Evolutionary conservation across 2,329 filamentous ascomycete species (phyloP).

Genomic region (Fusarium caatingaense): DNA sequence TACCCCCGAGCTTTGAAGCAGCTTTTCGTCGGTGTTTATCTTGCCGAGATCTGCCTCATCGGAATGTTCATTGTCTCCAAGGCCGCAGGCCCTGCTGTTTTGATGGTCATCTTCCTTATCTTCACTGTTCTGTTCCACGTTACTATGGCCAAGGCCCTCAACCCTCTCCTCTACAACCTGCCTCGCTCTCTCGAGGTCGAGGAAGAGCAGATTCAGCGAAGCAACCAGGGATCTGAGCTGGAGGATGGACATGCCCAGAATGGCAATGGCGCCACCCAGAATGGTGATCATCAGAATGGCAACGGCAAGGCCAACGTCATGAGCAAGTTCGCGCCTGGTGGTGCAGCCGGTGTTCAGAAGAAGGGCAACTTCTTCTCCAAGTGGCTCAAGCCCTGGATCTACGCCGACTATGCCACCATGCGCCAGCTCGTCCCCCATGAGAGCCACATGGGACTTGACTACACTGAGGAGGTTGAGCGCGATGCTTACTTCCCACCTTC

Average conservation of each 20-base stretch:
- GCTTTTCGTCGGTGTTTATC: conserved; percentile 82
- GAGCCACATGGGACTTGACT: conserved; percentile 61
- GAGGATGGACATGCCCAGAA: conserved; percentile 39
- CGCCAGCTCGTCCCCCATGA: conserved; percentile 75
- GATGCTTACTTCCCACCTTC: conserved; percentile 80
- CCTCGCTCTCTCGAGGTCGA: conserved; percentile 69
- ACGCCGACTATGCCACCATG: conserved; percentile 76
- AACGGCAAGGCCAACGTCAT: conserved; percentile 36
- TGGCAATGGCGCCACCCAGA: conserved; percentile 20
- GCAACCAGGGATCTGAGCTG: conserved; percentile 45
- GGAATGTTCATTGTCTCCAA: conserved; percentile 80
- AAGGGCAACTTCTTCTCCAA: conserved; percentile 65
- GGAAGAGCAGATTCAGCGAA: conserved; percentile 53
- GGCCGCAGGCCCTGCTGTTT: conserved; percentile 74
- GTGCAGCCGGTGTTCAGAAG: conserved; percentile 49
- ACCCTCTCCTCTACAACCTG: conserved; percentile 77
- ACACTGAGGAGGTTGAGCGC: conserved; percentile 70
- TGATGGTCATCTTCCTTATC: conserved; percentile 81
- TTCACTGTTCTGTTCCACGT: conserved; percentile 83
- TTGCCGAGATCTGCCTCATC: conserved; percentile 82
- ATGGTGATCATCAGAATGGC: conserved; percentile 3
- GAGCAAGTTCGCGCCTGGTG: conserved; percentile 40
- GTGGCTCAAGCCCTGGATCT: conserved; percentile 81
- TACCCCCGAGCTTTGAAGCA: conserved; percentile 93
- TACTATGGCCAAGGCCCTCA: conserved; percentile 74